Evolutionary conservation across 495 filamentous ascomycete species (phyloP).

Genomic region (Cercophora newfieldiana): DNA sequence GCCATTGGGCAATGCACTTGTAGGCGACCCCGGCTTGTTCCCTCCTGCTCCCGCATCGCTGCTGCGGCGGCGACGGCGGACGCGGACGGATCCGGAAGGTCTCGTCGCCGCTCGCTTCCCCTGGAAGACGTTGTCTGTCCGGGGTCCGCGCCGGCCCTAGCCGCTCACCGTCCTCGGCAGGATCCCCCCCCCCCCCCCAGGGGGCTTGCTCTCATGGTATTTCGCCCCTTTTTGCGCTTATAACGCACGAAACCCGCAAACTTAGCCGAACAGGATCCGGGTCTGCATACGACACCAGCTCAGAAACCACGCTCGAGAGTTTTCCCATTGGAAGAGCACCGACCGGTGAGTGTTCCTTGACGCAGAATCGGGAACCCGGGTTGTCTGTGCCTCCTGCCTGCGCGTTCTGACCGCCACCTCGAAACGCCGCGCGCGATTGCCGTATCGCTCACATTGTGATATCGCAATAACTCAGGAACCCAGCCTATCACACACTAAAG

Average conservation of each 20-base stretch:
- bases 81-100: constrained; percentile 2
- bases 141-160: background rate
- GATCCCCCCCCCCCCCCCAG: background rate
- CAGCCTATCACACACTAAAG: background rate
- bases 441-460: too few species aligned
- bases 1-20: background rate
- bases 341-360: background rate
- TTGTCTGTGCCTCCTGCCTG: background rate
- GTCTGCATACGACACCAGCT: background rate
- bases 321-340: background rate
- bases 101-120: background rate
- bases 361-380: background rate
- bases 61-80: background rate
- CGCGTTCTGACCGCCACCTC: background rate
- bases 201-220: background rate
- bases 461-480: background rate
- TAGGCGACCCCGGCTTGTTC: background rate
- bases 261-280: background rate
- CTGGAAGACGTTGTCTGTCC: background rate
- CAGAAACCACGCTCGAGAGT: background rate
- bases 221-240: background rate
- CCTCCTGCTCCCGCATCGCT: too few species aligned
- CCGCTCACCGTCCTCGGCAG: background rate
- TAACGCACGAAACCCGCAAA: background rate
- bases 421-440: background rate